phyloP scores from a whole-genome alignment of 2,329 filamentous ascomycete genomes.

The Cryphonectria nitschkei region DNA sequence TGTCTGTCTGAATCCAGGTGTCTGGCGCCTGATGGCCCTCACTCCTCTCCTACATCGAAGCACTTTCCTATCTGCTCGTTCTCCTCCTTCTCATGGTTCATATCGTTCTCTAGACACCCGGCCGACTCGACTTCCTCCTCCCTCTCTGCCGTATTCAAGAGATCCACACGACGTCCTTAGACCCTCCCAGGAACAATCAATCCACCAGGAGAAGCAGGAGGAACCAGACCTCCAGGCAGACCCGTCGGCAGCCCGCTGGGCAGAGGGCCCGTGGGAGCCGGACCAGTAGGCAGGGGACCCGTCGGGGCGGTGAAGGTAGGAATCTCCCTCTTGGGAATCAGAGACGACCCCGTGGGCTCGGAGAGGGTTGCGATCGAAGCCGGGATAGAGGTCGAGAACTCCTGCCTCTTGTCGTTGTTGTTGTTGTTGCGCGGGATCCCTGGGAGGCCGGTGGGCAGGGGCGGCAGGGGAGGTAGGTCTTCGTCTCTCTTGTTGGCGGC shows the following conservation, averaged over 20 bases:
- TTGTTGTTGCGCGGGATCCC: background rate
- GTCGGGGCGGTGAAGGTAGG: conserved; percentile 3
- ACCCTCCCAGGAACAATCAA: background rate
- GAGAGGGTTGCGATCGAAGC: background rate
- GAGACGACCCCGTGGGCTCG: conserved; percentile 3
- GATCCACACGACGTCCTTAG: background rate
- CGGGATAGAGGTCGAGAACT: background rate
- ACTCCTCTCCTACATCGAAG: background rate
- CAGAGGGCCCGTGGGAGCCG: background rate
- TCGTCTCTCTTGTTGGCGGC: background rate
- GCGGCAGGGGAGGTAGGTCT: background rate
- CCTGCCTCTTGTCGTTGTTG: background rate
- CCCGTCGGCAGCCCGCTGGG: background rate
- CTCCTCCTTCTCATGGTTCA: background rate
- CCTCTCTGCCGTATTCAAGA: too few species aligned
- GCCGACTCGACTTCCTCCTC: background rate
- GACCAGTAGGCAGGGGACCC: conserved; percentile 4
- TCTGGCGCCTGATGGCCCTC: background rate
- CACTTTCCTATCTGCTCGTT: background rate
- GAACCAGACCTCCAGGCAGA: background rate
- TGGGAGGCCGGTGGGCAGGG: conserved; percentile 12
- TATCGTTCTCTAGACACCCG: background rate
- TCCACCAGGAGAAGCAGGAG: background rate
- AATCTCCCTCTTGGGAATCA: conserved; percentile 2
- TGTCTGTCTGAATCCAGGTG: background rate